Base-by-base conservation (phyloP, 352 stramenopile genomes). In the Globisporangium yorkense region DNA sequence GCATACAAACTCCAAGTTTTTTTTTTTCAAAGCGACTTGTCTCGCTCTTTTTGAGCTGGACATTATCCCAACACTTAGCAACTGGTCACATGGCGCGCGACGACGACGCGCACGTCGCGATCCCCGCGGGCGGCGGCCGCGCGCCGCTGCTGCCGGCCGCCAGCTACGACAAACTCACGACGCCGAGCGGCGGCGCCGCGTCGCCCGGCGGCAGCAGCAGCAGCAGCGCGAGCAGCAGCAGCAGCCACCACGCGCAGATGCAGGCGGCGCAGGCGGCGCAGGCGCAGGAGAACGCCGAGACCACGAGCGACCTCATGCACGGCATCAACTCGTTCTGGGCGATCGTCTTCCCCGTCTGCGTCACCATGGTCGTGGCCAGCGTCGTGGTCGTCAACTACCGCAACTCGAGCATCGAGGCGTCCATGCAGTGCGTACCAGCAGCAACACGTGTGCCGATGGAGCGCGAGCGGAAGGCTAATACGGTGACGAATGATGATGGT, bases 241-340 rank as follows among this genome's bases (percentile, higher is more conserved):
- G 59, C 45, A 64, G 41, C 16, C 47, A 51, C 24, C 51, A 63
- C 5, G 20, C 41, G 18, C 56, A 67, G 57, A 45, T 61, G 13
- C 50, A 66, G 39, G 45, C 56, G 12, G 51, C 52, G 8, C 55
- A 63, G 18, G 56, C 62, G 56, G 49, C 53, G 57, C 56, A 67
- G 21, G 48, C 48, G 45, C 55, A 58, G 43, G 55, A 59, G 20
- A 59, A 67, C 16, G 56, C 59, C 16, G 77, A 83, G 35, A 60
- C 65, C 16, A 76, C 78, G 33, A 78, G 84, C 24, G 84, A 89
- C 50, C 66, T 94, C 24, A 92, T 92, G 82, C 84, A 94, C 70
- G 80, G 82, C 54, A 83, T 94, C 59, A 92, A 92, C 65, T 92
- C 82, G 49, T 94, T 94, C 67, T 92, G 82, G 82, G 84, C 83